Base-by-base conservation (phyloP, 2,329 filamentous ascomycete genomes). In the Coccinonectria pachysandricola region DNA sequence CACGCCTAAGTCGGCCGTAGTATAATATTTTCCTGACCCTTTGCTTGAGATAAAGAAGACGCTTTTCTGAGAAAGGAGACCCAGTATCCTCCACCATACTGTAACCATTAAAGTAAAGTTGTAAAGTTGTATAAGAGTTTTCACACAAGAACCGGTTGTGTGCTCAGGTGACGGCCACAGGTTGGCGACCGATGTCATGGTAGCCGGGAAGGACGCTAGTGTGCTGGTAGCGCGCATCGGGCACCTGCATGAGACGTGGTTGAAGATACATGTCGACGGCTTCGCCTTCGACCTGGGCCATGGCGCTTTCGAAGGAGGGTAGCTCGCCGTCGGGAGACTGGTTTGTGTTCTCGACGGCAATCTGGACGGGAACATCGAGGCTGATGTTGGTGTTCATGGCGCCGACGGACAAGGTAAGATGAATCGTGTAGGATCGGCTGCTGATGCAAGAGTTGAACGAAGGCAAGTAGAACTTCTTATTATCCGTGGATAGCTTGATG, bases 381-480 rank as follows among this genome's bases (percentile, higher is more conserved):
- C 56, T 57, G 20, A 71, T 37, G 26, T 51, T 56, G 4, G 54
- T 60, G 41, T 54, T 61, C 29, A 54, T 49, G 6, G 61, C 52
- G 10, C 56, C 60, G 3, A 57, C 52, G 1, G 55, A 55, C 5
- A 73, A 32, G 6, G 52, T 55, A 5, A 74, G 42, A 37, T 62
- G 59, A 15, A 74, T 43, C 4, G 62, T 57, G 46, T 75, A 75
- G n/a, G 62, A 60, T 14, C 70, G 63, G 6, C 65, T 67, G 19
- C 60, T 53, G 45, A 74, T 62, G 53, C 70, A 75, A 7, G 64
- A 66, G 52, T 73, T 66, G 43, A 74, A 75, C 5, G 65, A 67
- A 1, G 70, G 70, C 12, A 73, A 35, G 37, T 72, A 68, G 7
- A 61, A 54, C 45, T 63, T 68, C 42, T 58, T 63, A 48, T 59